Evolutionary conservation across 371 early-diverging fungal species (phyloP), one percentile per base, ranked within the genome.

Genomic region (Apophysomyces ossiformis): DNA sequence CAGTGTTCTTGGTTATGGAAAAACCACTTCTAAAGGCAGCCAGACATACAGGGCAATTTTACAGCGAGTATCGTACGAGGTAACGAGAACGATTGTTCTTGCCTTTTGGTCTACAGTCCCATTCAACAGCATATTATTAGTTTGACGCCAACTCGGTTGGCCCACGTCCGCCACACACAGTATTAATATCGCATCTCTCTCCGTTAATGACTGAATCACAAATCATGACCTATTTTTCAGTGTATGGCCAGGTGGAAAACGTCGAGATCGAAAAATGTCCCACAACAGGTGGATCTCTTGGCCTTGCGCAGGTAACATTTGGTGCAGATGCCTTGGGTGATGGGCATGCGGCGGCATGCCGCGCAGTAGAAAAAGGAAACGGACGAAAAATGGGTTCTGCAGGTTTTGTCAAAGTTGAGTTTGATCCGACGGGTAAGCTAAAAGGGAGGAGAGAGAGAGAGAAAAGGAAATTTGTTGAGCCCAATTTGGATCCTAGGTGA

Each of bases 361-460:
- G 60, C 13, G 89, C 92, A 13, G 85, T 84, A 45, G 83, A 83
- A 44, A 81, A 83, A 44, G 86, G 88, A 37, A 85, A 89, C 64
- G 84, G 86, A 11, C 76, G 84, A 15, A 72, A 77, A 41, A 79
- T 90, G 67, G 91, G 86, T 1, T 68, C 82, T 18, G 73, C 78
- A 5, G 78, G 78, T 57, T 66, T 61, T 18, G 80, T 90, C 32
- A 84, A 77, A 43, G 89, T 92, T n/a, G 83, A 85, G 63, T 77
- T 87, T 62, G 91, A 90, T 70, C 75, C 78, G 35, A 78, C 71
- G 69, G 89, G 82, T 85, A 73, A 64, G 50, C 65, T 15, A 47
- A 1, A 47, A 47, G 4, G 47, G 1, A 47, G 21, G 5, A 18
- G 3, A 16, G 59, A 12, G 58, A 63, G 57, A 43, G 44, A 54